Evolutionary conservation across 176 grass and related monocot genomes (phyloP).

Genomic region (Cenchrus purpureus): DNA sequence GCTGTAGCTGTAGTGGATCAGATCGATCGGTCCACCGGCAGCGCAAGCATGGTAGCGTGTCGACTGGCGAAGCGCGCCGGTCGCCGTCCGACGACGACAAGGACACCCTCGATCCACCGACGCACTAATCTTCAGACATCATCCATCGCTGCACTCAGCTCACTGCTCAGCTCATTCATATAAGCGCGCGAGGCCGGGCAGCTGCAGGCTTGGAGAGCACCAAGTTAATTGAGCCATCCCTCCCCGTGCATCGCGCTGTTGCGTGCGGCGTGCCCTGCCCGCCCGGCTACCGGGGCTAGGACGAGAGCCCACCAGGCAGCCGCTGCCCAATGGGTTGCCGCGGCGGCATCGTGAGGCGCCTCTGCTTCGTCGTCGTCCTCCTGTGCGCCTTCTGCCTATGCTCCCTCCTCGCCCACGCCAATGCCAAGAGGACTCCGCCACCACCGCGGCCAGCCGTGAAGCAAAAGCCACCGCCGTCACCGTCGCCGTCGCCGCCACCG

Average conservation of each 20-base stretch:
- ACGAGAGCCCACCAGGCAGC: background rate
- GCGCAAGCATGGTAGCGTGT: conserved; percentile 22
- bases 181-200: background rate
- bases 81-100: conserved; percentile 31
- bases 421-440: background rate
- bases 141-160: too few relatives aligned
- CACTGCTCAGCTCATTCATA: too few relatives aligned
- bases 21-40: background rate
- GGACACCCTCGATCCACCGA: conserved; percentile 7
- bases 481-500: background rate
- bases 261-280: too few relatives aligned
- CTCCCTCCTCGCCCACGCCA: background rate
- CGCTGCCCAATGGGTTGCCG: background rate
- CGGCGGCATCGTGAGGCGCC: background rate
- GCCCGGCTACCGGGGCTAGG: background rate
- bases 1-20: background rate
- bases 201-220: background rate
- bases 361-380: background rate
- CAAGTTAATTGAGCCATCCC: too few relatives aligned
- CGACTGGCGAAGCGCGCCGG: background rate
- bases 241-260: too few relatives aligned
- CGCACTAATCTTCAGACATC: background rate
- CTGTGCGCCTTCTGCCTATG: background rate
- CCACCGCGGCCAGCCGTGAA: background rate
- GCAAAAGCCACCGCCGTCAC: background rate